These are phyloP conservation scores for Gelatoporia subvermispora DNA, from an alignment of 768 basidiomycete species.

Conservation along the genomic window DNA sequence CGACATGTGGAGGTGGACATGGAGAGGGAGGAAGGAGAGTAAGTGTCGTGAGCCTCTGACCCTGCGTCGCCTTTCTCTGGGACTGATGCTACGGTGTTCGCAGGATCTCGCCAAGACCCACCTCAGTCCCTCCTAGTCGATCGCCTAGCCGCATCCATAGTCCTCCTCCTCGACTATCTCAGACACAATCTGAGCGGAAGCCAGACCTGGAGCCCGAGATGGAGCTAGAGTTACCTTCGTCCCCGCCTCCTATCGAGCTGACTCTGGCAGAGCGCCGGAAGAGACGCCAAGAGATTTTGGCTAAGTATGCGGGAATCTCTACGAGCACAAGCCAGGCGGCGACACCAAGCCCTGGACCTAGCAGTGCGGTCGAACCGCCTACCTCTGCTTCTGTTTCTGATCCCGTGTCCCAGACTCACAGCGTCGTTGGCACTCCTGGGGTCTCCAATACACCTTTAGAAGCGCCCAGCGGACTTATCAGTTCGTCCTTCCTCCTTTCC, in stretches of 20 bases:
- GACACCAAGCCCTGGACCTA: conserved; percentile 57
- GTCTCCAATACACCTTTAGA: conserved; percentile 1
- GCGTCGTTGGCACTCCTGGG: conserved; percentile 32
- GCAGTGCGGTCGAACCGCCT: conserved; percentile 75
- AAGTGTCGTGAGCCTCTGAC: conserved; percentile 44
- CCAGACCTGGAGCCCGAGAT: conserved; percentile 43
- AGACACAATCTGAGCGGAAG: conserved; percentile 15
- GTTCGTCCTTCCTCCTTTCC: not conserved
- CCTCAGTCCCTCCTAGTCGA: conserved; percentile 24
- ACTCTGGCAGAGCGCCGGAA: conserved; percentile 66
- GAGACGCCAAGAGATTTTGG: conserved; percentile 70
- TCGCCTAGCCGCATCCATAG: conserved; percentile 17
- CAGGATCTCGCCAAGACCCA: conserved; percentile 63
- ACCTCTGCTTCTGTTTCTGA: conserved; percentile 58
- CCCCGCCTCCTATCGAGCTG: conserved; percentile 48
- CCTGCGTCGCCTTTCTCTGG: conserved; percentile 2
- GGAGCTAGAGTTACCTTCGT: conserved; percentile 50
- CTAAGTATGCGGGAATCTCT: conserved; percentile 60
- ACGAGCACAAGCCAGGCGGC: conserved; percentile 31
- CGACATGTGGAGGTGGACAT: conserved; percentile 32
- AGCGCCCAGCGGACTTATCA: not conserved
- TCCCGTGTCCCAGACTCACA: conserved; percentile 52
- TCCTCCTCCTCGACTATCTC: conserved; percentile 11
- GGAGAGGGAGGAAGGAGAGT: conserved; percentile 92
- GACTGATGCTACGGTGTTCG: conserved; percentile 4